Conservation (phyloP, 176 grass and related monocot genomes). For the Avena eriantha region DNA sequence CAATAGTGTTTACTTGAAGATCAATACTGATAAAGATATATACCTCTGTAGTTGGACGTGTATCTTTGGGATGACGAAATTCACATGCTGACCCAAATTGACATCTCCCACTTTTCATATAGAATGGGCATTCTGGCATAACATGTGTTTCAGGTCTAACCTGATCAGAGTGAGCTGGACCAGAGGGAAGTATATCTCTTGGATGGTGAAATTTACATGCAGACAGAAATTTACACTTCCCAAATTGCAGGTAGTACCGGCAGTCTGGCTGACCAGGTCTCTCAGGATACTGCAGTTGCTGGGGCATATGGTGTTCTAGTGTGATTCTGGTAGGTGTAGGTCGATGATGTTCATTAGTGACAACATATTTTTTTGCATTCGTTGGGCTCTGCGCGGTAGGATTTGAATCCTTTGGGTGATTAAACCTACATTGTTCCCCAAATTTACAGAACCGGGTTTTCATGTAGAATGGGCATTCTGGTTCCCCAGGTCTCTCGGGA, state of each 20-base stretch:
- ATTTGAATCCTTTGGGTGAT: not conserved
- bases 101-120: slow-evolving; percentile 49
- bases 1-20: not conserved
- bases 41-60: slow-evolving; percentile 29
- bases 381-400: not conserved
- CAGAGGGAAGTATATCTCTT: slow-evolving; percentile 31
- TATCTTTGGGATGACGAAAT: slow-evolving; percentile 38
- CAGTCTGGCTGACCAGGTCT: slow-evolving; percentile 53
- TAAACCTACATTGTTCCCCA: not conserved
- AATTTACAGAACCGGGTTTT: not conserved
- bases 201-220: slow-evolving; percentile 54
- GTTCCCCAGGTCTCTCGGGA: slow-evolving; percentile 49
- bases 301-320: slow-evolving; percentile 32
- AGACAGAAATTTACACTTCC: slow-evolving; percentile 37
- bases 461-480: not conserved
- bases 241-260: slow-evolving; percentile 50
- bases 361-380: not conserved
- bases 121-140: slow-evolving; percentile 35
- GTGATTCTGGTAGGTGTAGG: not conserved
- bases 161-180: slow-evolving; percentile 4
- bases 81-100: slow-evolving; percentile 48
- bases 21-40: slow-evolving; percentile 2
- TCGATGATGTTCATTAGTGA: slow-evolving; percentile 19
- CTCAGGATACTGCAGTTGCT: slow-evolving; percentile 36
- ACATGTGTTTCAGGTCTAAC: slow-evolving; percentile 1